Evolutionary conservation across 495 filamentous ascomycete genomes (phyloP).

Genomic region (Aspergillus campestris): DNA sequence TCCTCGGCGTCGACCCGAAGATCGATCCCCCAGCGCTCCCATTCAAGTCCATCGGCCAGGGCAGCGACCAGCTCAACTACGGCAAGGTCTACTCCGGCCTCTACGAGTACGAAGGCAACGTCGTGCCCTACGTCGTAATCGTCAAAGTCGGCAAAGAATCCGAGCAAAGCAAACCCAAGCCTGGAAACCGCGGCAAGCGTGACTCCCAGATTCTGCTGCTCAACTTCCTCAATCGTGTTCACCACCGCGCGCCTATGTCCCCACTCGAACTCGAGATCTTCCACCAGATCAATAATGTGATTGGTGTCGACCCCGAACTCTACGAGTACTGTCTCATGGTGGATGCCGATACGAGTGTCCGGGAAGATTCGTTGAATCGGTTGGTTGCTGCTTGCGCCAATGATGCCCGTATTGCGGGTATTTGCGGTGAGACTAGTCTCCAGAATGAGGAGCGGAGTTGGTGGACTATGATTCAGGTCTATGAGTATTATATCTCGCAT

Average conservation of each 20-base stretch:
- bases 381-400: constrained; percentile 89
- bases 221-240: constrained; percentile 93
- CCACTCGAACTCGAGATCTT: constrained; percentile 96
- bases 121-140: constrained; percentile 90
- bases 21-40: constrained; percentile 89
- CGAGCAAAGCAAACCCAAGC: constrained; percentile 84
- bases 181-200: constrained; percentile 96
- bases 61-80: constrained; percentile 91
- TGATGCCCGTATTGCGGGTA: constrained; percentile 91
- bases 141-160: constrained; percentile 97
- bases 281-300: constrained; percentile 98
- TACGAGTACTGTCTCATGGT: constrained; percentile 98
- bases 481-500: constrained; percentile 97
- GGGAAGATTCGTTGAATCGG: constrained; percentile 84
- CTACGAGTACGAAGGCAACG: constrained; percentile 95
- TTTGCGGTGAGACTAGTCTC: constrained; percentile 94
- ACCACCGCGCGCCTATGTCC: constrained; percentile 87
- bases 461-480: constrained; percentile 99
- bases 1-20: constrained; percentile 94
- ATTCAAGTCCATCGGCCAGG: constrained; percentile 83
- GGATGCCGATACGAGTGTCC: constrained; percentile 93
- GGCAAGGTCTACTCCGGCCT: constrained; percentile 98
- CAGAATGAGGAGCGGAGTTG: constrained; percentile 90
- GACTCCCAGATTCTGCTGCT: constrained; percentile 82
- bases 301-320: constrained; percentile 92